Percentiles rank a stretch among this genome's conserved stretches.
Conservation (phyloP, 805 yeast species). For the Candida ficus region DNA sequence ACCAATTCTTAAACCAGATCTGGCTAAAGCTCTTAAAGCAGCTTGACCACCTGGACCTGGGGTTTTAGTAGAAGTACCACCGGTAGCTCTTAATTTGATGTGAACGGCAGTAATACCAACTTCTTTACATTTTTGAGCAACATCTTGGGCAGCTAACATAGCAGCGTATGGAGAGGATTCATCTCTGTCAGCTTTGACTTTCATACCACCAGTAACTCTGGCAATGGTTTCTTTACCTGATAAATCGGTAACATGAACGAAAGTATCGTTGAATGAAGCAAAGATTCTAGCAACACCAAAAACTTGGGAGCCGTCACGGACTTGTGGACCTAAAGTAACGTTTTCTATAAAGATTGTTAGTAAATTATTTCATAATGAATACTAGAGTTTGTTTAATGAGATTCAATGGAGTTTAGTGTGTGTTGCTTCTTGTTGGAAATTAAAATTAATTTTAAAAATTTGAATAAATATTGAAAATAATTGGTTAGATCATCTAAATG, state of each 20-base stretch:
- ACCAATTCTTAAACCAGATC: constrained; percentile 99
- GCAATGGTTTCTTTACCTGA: constrained; percentile 99
- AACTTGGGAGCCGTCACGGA: constrained; percentile 97
- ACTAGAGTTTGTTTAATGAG: background rate
- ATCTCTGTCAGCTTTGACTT: constrained; percentile 99
- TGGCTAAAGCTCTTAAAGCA: constrained; percentile 97
- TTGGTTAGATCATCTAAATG: too few relatives aligned
- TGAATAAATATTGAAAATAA: too few relatives aligned
- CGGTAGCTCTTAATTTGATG: constrained; percentile 99
- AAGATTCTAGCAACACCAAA: constrained; percentile 99
- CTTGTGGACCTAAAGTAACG: constrained; percentile 75
- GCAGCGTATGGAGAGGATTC: constrained; percentile 99
- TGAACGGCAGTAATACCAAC: constrained; percentile 99
- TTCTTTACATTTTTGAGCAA: constrained; percentile 97
- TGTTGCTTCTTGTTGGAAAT: too few relatives aligned
- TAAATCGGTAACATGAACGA: constrained; percentile 98
- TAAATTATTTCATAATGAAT: too few relatives aligned
- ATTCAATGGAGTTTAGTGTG: background rate
- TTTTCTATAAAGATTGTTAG: constrained; percentile 36
- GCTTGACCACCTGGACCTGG: constrained; percentile 99
- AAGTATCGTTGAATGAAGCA: constrained; percentile 99
- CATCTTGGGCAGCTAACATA: constrained; percentile 99
- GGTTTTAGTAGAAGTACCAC: constrained; percentile 99
- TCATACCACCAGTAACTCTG: constrained; percentile 99
- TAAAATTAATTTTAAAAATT: too few relatives aligned